Evolutionary conservation across 2,329 filamentous ascomycete species (phyloP), one percentile per base, ranked within the genome.

Genomic region (Capronia epimyces): DNA sequence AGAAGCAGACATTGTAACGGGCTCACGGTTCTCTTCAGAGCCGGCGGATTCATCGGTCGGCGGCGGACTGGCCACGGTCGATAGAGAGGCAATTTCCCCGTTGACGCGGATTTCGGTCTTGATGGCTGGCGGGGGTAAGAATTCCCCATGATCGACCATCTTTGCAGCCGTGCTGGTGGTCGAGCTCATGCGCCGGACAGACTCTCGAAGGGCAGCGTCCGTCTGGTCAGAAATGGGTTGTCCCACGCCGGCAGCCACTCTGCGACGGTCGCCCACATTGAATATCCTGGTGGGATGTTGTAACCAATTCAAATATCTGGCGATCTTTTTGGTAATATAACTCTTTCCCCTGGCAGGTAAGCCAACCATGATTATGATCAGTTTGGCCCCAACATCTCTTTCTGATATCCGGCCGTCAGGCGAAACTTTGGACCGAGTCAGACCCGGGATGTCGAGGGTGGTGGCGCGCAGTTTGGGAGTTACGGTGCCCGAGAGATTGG

Each of bases 341-440:
- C 90, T 96, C 73, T 98, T 98, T 66, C 93, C 93, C 63, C 93
- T 79, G 8, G 93, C 93, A 2, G 93, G 93, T 62, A 98, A 74
- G 57, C 93, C 93, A 54, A 98, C 93, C 93, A 98, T 98, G 67
- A 98, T 83, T 63, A 98, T 95, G 65, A 97, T 89, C 56, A 98
- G 77, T 75, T 98, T 98, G 34, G 93, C 87, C 43, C 90, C 93
- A 43, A 98, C 87, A 77, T 98, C 93, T 64, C 91, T 81, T 65
- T 91, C 84, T 49, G 93, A 86, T 62, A 98, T 98, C 63, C 88
- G 83, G 60, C 93, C 93, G 69, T 98, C 93, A 7, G 93, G 93
- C 1, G 93, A 98, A 43, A 95, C 89, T 65, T 89, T 89, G 53
- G 91, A 97, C 64, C 89, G 86, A 53, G 93, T 98, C 75, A 98